Evolutionary conservation across 352 stramenopile species (phyloP), one percentile per base, ranked within the genome.

Genomic region (Phytophthora chlamydospora): DNA sequence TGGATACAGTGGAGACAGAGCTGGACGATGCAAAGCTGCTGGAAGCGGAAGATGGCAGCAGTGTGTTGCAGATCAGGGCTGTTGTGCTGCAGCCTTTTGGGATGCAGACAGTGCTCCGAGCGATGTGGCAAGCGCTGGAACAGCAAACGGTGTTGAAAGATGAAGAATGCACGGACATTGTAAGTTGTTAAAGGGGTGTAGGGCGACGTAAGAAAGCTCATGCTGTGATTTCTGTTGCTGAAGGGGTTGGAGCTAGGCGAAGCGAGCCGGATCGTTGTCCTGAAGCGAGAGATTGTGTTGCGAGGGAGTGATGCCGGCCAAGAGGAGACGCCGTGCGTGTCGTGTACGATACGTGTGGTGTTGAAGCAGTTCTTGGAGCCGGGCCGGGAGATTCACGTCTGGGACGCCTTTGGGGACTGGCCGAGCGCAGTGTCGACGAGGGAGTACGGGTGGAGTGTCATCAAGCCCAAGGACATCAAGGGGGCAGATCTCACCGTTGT

Each of bases 331-430:
- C 1, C 42, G 14, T 46, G 43, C 29, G 42, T 49, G 36, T 42
- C 43, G 12, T 55, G 50, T n/a, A 62, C 27, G 27, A 57, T 62
- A 12, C 43, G 42, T 2, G 46, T 67, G 17, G 50, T 67, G 4
- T 14, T 62, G 14, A 67, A 67, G 35, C 43, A 67, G 50, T 67
- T 61, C n/a, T 33, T 56, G 40, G 58, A 67, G 24, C 2, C 39
- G 11, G 58, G 46, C 4, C 45, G 58, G 12, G 34, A 53, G n/a
- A 41, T 67, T 55, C 59, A 67, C 29, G 50, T 67, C 7, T 67
- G 59, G 50, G 50, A 62, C 34, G 45, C 50, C 2, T 45, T 62
- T 44, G 59, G 49, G 17, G 32, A 60, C 5, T 67, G 50, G 50
- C 19, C 50, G 13, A 14, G 12, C 5, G 51, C 38, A 27, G 42